Evolutionary conservation across 73 alveolate genomes (phyloP).

Genomic region (Tetrahymena thermophila): DNA sequence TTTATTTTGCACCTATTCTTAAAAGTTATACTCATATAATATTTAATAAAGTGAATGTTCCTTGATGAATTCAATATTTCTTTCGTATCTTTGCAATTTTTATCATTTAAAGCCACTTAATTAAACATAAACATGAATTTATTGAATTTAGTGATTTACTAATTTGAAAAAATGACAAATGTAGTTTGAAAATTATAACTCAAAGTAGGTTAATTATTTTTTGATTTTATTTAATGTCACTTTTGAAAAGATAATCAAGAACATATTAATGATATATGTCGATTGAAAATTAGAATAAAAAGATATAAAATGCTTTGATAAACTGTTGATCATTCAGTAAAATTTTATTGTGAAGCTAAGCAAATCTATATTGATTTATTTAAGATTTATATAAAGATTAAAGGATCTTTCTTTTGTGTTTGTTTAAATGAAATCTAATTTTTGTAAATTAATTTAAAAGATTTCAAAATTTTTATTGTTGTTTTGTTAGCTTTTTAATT

Average conservation of each 20-base stretch:
- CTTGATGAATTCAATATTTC: background rate
- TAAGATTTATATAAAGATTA: background rate
- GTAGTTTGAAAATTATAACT: too few relatives aligned
- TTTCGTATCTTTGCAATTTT: background rate
- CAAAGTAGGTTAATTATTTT: too few relatives aligned
- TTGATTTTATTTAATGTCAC: too few relatives aligned
- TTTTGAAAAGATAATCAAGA: too few relatives aligned
- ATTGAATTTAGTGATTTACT: background rate
- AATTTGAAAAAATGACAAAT: too few relatives aligned
- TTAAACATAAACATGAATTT: background rate
- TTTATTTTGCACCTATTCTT: background rate
- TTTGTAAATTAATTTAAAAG: background rate
- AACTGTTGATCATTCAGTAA: background rate
- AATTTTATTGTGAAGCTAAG: background rate
- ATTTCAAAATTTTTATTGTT: background rate
- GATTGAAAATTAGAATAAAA: too few relatives aligned
- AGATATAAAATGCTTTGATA: too few relatives aligned
- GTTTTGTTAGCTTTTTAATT: background rate
- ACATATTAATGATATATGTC: too few relatives aligned
- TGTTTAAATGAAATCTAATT: background rate
- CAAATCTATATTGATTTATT: background rate
- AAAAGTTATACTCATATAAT: too few relatives aligned
- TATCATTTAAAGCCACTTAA: background rate
- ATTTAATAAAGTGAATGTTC: too few relatives aligned
- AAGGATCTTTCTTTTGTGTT: background rate